These are phyloP conservation scores for Heterotrichella gracilis DNA, from an alignment of 352 stramenopile species.

Conservation along the genomic window DNA sequence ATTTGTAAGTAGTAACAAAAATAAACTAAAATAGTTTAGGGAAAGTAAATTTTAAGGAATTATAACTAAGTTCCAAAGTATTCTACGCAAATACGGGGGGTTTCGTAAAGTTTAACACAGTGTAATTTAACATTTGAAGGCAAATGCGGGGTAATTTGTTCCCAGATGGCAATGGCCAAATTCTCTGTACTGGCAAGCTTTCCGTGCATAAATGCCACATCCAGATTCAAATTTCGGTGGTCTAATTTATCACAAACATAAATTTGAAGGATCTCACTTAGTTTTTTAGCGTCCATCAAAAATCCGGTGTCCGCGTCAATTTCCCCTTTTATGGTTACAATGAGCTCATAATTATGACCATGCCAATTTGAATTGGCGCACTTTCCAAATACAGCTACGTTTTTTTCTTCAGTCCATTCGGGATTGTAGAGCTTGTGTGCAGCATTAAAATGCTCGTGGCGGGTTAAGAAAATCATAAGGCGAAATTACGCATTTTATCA, in stretches of 20 bases:
- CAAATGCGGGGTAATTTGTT: background rate
- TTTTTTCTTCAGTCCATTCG: background rate
- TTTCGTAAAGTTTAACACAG: background rate
- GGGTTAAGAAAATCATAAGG: background rate
- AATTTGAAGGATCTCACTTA: background rate
- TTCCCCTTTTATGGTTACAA: background rate
- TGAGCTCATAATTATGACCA: background rate
- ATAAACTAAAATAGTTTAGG: background rate
- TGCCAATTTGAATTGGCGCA: background rate
- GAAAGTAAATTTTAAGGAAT: background rate
- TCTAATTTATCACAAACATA: background rate
- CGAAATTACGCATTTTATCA: no score
- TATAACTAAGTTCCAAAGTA: background rate
- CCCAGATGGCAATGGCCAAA: background rate
- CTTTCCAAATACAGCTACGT: background rate
- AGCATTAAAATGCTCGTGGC: background rate
- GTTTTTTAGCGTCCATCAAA: conserved; percentile 9
- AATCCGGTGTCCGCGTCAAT: background rate
- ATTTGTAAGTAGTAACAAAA: background rate
- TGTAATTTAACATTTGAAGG: conserved; percentile 5
- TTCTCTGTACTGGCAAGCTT: background rate
- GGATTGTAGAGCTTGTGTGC: background rate
- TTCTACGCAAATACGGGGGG: background rate
- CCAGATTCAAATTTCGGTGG: background rate
- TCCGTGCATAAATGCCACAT: background rate